Percentiles rank a stretch among this genome's conserved stretches.
Evolutionary conservation across 192 early-diverging fungal genomes (phyloP).

Genomic region (Neocallimastix lanati): DNA sequence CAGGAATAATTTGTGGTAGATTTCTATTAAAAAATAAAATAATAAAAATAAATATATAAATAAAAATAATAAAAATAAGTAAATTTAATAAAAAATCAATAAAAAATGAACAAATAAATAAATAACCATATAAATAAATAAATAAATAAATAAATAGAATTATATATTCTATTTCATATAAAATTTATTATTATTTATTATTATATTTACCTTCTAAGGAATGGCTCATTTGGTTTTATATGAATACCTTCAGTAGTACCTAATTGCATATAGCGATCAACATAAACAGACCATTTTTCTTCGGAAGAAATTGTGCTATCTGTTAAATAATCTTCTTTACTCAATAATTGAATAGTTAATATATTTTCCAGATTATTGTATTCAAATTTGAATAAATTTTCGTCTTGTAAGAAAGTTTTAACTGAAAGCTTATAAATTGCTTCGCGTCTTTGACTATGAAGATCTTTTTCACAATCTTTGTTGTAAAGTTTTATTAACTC

Average conservation of each 20-base stretch:
- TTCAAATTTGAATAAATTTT: slow-evolving; percentile 64
- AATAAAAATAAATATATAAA: background rate
- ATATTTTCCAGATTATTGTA: slow-evolving; percentile 38
- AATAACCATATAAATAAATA: too few species aligned
- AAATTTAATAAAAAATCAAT: background rate
- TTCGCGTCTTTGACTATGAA: slow-evolving; percentile 19
- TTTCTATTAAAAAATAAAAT: background rate
- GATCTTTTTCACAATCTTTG: slow-evolving; percentile 18
- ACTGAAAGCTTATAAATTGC: slow-evolving; percentile 24
- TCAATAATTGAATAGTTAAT: slow-evolving; percentile 73
- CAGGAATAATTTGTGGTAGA: background rate
- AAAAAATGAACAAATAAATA: background rate
- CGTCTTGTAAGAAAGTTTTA: slow-evolving; percentile 34
- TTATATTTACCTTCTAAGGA: slow-evolving; percentile 48
- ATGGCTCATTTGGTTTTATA: slow-evolving; percentile 31
- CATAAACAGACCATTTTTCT: slow-evolving; percentile 88
- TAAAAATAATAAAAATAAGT: background rate
- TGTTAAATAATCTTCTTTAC: slow-evolving; percentile 69
- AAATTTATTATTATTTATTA: background rate
- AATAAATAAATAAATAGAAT: background rate
- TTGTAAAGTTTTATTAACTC: slow-evolving; percentile 22
- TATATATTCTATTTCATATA: background rate
- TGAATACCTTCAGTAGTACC: slow-evolving; percentile 52
- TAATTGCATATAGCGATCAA: slow-evolving; percentile 83
- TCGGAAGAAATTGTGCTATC: slow-evolving; percentile 67